Conservation (phyloP, 2,329 filamentous ascomycete genomes). For the Colletotrichum plurivorum region DNA sequence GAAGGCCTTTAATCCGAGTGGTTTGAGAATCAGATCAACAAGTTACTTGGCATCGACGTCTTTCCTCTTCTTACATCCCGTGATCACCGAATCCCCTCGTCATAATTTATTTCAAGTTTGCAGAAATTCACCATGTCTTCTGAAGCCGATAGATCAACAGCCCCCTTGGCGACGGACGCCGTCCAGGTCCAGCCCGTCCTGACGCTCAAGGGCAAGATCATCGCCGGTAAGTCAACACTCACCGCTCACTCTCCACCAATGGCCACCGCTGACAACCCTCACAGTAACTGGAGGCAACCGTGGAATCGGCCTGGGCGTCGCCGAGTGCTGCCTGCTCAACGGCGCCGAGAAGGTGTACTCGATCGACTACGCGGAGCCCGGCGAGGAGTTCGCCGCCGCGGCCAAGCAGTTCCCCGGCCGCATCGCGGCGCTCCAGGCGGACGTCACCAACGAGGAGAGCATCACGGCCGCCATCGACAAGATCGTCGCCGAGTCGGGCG, state of each 20-base stretch:
- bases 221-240: slow-evolving; percentile 49
- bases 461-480: slow-evolving; percentile 59
- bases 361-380: slow-evolving; percentile 47
- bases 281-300: slow-evolving; percentile 59
- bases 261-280: neutral
- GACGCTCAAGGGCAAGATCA: slow-evolving; percentile 53
- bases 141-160: neutral
- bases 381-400: slow-evolving; percentile 42
- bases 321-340: slow-evolving; percentile 62
- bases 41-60: no score
- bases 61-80: no score
- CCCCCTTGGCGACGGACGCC: slow-evolving; percentile 1
- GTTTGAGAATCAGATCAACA: no score
- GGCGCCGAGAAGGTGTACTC: slow-evolving; percentile 56
- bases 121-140: slow-evolving; percentile 7
- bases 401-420: slow-evolving; percentile 51
- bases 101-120: no score
- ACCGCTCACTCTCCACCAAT: neutral
- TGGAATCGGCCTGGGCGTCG: slow-evolving; percentile 62
- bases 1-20: neutral
- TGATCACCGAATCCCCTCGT: no score
- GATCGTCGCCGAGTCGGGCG: slow-evolving; percentile 58
- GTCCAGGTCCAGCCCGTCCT: slow-evolving; percentile 40
- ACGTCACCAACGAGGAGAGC: slow-evolving; percentile 62
- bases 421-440: slow-evolving; percentile 57